phyloP scores from a whole-genome alignment of 2,329 filamentous ascomycete species.

The Pochonia chlamydosporia region DNA sequence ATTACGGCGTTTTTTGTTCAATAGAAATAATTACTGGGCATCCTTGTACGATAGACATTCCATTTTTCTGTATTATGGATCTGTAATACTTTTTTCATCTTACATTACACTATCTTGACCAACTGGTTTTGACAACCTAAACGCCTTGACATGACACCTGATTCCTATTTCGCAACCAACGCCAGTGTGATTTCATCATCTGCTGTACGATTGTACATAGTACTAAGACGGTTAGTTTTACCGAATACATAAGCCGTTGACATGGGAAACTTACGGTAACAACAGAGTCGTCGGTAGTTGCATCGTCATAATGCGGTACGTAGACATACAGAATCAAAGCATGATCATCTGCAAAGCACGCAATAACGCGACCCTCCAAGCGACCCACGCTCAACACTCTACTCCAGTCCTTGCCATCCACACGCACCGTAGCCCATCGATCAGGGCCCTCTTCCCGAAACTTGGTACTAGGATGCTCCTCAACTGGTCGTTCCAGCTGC shows the following conservation, averaged over 20 bases:
- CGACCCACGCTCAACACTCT: slow-evolving; percentile 88
- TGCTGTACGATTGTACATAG: slow-evolving; percentile 38
- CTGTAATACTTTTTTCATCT: neutral
- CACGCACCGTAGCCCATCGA: slow-evolving; percentile 81
- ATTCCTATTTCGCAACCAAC: neutral
- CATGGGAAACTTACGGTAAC: slow-evolving; percentile 55
- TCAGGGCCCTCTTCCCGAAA: slow-evolving; percentile 74
- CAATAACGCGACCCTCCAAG: slow-evolving; percentile 85
- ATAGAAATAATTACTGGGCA: slow-evolving; percentile 1
- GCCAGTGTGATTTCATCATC: slow-evolving; percentile 11
- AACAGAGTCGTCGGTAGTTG: slow-evolving; percentile 61
- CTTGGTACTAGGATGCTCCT: slow-evolving; percentile 73
- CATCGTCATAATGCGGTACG: slow-evolving; percentile 64
- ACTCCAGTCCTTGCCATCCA: slow-evolving; percentile 93
- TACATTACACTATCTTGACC: neutral
- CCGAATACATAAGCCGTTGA: neutral
- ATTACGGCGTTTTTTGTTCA: slow-evolving; percentile 5
- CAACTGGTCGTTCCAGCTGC: slow-evolving; percentile 65
- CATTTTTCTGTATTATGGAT: neutral
- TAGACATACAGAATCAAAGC: slow-evolving; percentile 82
- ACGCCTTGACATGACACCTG: neutral
- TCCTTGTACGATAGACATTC: slow-evolving; percentile 7
- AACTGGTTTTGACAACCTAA: neutral
- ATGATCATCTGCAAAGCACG: slow-evolving; percentile 78
- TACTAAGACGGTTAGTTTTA: slow-evolving; percentile 27